Evolutionary conservation across 176 grass and related monocot genomes (phyloP).

Genomic region (Poa annua): DNA sequence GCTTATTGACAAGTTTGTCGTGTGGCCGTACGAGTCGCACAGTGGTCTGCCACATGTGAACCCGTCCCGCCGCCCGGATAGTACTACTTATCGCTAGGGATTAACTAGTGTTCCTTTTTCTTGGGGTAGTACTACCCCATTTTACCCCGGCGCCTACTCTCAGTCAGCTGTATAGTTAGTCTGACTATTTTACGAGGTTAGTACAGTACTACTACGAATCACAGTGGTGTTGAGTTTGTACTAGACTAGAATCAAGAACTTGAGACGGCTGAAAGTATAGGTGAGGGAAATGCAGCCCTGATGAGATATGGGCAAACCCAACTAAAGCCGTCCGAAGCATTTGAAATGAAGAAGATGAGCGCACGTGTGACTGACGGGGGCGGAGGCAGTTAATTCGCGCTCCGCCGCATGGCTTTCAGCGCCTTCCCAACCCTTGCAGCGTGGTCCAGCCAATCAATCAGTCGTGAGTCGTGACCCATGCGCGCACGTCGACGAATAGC

Average conservation of each 20-base stretch:
- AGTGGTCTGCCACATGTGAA: conserved; percentile 19
- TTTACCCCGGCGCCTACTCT: too few species aligned
- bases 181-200: too few species aligned
- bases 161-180: too few species aligned
- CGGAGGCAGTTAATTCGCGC: neutral
- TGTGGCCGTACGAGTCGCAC: neutral
- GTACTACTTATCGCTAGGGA: neutral
- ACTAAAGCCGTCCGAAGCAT: too few species aligned
- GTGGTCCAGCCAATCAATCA: neutral
- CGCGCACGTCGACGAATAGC: too few species aligned
- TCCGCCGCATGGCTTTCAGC: conserved; percentile 42
- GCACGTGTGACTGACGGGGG: conserved; percentile 27
- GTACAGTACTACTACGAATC: too few species aligned
- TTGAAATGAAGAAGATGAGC: conserved; percentile 8
- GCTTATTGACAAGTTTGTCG: conserved; percentile 14
- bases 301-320: too few species aligned
- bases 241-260: too few species aligned
- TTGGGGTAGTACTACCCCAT: conserved; percentile 7
- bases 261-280: neutral
- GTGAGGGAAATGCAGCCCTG: neutral
- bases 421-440: neutral
- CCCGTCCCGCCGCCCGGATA: neutral
- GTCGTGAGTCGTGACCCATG: too few species aligned
- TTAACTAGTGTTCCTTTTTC: neutral
- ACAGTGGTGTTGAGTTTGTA: too few species aligned